These are phyloP conservation scores for Paralagenidium karlingii DNA, from an alignment of 352 stramenopile genomes.

Conservation along the genomic window DNA sequence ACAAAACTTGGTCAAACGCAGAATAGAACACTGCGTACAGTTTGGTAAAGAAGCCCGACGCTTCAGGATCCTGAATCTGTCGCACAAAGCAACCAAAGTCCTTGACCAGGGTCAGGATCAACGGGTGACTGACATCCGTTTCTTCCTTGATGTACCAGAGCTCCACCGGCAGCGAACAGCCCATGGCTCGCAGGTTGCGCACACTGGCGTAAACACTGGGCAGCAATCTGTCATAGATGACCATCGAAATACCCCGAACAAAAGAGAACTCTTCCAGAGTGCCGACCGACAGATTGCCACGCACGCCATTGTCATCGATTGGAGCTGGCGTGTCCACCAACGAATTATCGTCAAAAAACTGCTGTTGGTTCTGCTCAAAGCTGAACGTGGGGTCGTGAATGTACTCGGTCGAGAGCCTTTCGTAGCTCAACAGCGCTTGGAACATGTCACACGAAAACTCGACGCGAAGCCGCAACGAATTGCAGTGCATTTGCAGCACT, in stretches of 20 bases:
- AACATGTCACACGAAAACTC: conserved; percentile 12
- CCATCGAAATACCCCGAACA: conserved; percentile 32
- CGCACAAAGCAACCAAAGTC: conserved; percentile 1
- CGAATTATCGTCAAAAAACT: conserved; percentile 1
- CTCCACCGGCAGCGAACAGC: conserved; percentile 31
- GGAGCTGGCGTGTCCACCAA: conserved; percentile 7
- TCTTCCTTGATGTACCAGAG: conserved; percentile 30
- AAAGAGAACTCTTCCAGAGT: conserved; percentile 9
- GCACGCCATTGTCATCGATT: conserved; percentile 6
- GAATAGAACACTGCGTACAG: conserved; percentile 2
- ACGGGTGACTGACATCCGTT: conserved; percentile 17
- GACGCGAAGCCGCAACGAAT: conserved; percentile 7
- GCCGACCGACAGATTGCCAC: conserved; percentile 5
- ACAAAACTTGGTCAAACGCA: conserved; percentile 1
- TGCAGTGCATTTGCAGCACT: conserved; percentile 8
- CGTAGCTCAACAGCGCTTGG: conserved; percentile 8
- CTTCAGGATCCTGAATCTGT: neutral
- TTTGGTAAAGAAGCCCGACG: conserved; percentile 2
- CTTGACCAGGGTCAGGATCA: neutral
- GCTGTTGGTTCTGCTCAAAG: conserved; percentile 1
- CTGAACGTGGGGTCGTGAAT: neutral
- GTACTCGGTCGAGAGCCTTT: neutral
- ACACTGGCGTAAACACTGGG: conserved; percentile 26
- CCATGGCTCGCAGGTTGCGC: conserved; percentile 12
- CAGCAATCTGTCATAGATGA: conserved; percentile 40